Conservation (phyloP, 2,329 filamentous ascomycete species). For the Claviceps monticola region DNA sequence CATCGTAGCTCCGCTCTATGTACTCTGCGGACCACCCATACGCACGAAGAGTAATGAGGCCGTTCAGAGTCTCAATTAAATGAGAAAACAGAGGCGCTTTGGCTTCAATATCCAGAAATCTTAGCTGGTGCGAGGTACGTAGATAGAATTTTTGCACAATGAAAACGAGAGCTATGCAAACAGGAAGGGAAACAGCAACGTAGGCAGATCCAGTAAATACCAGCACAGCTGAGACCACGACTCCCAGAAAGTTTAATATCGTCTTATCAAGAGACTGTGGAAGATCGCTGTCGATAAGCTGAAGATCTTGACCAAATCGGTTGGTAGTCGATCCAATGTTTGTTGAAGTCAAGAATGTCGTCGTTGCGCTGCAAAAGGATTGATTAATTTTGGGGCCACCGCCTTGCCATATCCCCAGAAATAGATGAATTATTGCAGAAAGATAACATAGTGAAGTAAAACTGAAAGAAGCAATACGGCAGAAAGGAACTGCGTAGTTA, state of each 20-base stretch:
- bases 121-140: constrained; percentile 39
- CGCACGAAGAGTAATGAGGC: constrained; percentile 19
- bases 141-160: constrained; percentile 20
- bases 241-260: constrained; percentile 9
- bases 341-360: constrained; percentile 21
- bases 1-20: constrained; percentile 7
- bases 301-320: constrained; percentile 27
- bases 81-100: constrained; percentile 30
- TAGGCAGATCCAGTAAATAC: constrained; percentile 32
- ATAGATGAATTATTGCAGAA: neutral
- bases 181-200: constrained; percentile 31
- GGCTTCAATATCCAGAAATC: constrained; percentile 40
- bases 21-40: constrained; percentile 17
- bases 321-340: constrained; percentile 22
- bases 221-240: constrained; percentile 19
- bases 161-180: constrained; percentile 13
- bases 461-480: neutral
- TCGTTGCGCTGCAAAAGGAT: constrained; percentile 9
- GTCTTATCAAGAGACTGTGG: constrained; percentile 17
- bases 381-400: neutral
- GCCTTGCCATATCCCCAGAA: neutral
- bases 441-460: neutral
- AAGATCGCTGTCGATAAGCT: constrained; percentile 22
- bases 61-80: constrained; percentile 25
- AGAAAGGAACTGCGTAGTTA: neutral